Evolutionary conservation across 164 flowering plant species (phyloP), one percentile per base, ranked within the genome.

Genomic region (Dillenia turbinata): DNA sequence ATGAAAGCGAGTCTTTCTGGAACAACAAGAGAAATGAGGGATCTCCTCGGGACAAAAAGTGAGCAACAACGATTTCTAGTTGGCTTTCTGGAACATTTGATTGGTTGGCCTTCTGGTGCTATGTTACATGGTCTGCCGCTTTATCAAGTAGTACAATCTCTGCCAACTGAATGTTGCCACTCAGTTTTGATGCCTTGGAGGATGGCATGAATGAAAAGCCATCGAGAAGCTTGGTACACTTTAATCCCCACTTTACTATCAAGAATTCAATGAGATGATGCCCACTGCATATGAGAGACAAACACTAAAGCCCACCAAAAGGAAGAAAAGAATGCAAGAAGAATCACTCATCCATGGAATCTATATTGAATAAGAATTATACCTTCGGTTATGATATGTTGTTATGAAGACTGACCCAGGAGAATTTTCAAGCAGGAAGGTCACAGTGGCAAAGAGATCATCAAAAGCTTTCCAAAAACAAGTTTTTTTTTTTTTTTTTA

Each of bases 231-330:
- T 83, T 93, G 52, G 71, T 67, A 57, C 97, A 90, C 68, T 89
- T 89, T 67, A 93, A 74, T n/a, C 87, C 77, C 98, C 98, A 93
- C 68, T 93, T 93, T 53, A 78, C 84, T 96, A 93, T 82, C 77
- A 90, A 77, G 73, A 85, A 89, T 77, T 89, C 97, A 68, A 93
- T 86, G 3, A 90, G 90, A 78, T 85, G 96, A 78, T 90, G 98
- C 55, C 97, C 98, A 75, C 98, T 92, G 83, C 73, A 66, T 4
- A 0, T 5, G 40, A 5, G 40, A 33, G 0, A 33, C 7, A 5
- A 33, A 33, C 40, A 33, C 40, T 33, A 4, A 33, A 33, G 7
- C 51, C 51, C 7, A 2, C 24, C 15, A 52, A n/a, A 52, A 14
- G 19, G 7, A 8, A 52, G 24, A 8, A 46, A 52, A 19, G 9